Evolutionary conservation across 257 asterid species (phyloP), one percentile per base, ranked within the genome.

Genomic region (Scutellaria baicalensis): DNA sequence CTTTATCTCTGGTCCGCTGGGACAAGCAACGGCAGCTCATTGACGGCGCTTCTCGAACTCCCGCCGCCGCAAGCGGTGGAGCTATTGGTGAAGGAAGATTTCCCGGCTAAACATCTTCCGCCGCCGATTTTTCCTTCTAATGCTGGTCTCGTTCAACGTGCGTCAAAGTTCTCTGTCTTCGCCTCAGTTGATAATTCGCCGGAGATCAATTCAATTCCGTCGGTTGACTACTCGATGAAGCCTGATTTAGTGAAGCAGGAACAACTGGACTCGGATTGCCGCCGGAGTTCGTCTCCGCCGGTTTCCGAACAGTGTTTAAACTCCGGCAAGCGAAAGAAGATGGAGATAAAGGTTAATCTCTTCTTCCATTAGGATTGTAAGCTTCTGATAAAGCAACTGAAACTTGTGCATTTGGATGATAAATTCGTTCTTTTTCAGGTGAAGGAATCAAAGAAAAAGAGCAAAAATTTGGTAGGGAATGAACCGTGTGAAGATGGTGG

Each of bases 11-110:
- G 78, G 71, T 38, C 81, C 77, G 33, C 72, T 82, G 63, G 75
- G 20, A 54, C 85, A 64, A 79, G 33, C 5, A 27, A 79, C 20
- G 74, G 79, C 75, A 84, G 81, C 79, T 89, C 96, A 6, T 92
- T 92, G 82, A 92, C 92, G 56, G 95, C 93, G 21, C 86, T 92
- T 2, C 92, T 89, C 63, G 95, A 82, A 55, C 95, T 92, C n/a
- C 90, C 96, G 9, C 85, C 95, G 64, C 85, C 85, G 55, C 93
- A 86, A 74, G 95, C 95, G 62, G 84, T 89, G 74, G 92, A 92
- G 79, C 92, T 92, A 31, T 62, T 92, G 36, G 88, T 85, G 5
- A 78, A 78, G 27, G 84, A 73, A 2, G 84, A 75, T 70, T 67
- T 76, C 17, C 64, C 69, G 64, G 56, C 40, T 3, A 74, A 79